A percentile compares a stretch with the other conserved stretches of the same genome.
Conservation (phyloP, 139 green algal species). For the Chlorella sp. region DNA sequence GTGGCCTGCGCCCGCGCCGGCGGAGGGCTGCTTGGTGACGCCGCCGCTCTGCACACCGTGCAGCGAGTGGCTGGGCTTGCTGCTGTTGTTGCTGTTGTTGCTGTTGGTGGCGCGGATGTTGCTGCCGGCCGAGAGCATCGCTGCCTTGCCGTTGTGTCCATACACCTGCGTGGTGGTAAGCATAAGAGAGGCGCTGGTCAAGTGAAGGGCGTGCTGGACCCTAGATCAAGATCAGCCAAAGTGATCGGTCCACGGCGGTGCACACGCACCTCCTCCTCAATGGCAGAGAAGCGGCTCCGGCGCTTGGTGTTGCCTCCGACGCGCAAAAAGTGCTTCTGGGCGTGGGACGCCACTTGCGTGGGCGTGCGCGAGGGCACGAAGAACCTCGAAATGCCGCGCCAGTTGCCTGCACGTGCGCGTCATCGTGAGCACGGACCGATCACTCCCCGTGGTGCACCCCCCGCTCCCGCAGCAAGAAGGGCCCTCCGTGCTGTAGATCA, state of each 20-base stretch:
- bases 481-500: too few species aligned
- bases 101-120: too few species aligned
- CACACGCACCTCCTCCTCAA: slow-evolving; percentile 37
- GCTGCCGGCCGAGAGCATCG: too few species aligned
- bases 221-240: not conserved
- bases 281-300: slow-evolving; percentile 36
- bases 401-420: slow-evolving; percentile 52
- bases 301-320: slow-evolving; percentile 72
- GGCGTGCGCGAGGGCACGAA: slow-evolving; percentile 72
- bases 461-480: too few species aligned
- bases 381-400: slow-evolving; percentile 65
- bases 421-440: not conserved
- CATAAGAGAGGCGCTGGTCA: not conserved
- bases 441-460: too few species aligned
- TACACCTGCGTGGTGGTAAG: not conserved
- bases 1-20: too few species aligned
- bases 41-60: too few species aligned
- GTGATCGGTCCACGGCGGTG: not conserved
- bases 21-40: too few species aligned
- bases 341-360: slow-evolving; percentile 83
- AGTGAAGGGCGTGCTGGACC: not conserved
- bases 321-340: slow-evolving; percentile 89
- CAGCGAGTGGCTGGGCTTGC: too few species aligned
- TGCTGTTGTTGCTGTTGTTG: too few species aligned
- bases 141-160: too few species aligned